Conservation (phyloP, 306 rosid genomes). For the Crataegus laevigata region DNA sequence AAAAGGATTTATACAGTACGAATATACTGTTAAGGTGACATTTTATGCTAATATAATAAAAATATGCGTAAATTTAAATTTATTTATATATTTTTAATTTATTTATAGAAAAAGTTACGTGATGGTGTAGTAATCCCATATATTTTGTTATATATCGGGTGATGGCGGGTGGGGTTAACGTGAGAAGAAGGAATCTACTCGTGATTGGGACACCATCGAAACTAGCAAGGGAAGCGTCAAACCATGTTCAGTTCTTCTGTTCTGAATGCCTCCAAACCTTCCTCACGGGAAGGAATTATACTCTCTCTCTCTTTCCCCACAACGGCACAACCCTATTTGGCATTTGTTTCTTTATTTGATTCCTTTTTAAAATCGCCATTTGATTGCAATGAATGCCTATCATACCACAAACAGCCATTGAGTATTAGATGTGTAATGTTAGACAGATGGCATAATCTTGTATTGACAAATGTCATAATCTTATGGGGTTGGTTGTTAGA, state of each 20-base stretch:
- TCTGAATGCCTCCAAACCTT: constrained; percentile 50
- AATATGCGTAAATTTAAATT: too few relatives aligned
- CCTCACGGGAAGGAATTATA: neutral
- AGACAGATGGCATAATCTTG: too few relatives aligned
- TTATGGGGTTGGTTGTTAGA: too few relatives aligned
- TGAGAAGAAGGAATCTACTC: constrained; percentile 37
- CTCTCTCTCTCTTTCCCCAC: constrained; percentile 18
- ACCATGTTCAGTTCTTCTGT: constrained; percentile 26
- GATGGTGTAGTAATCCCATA: neutral
- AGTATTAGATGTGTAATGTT: too few relatives aligned
- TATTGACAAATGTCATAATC: too few relatives aligned
- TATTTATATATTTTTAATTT: too few relatives aligned
- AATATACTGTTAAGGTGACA: too few relatives aligned
- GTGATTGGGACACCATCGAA: constrained; percentile 24
- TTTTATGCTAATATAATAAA: too few relatives aligned
- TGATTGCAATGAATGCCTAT: neutral
- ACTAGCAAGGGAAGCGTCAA: constrained; percentile 29
- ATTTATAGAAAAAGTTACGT: too few relatives aligned
- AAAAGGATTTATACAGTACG: neutral
- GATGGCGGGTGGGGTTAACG: constrained; percentile 16
- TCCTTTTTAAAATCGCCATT: neutral
- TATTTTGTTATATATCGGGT: neutral
- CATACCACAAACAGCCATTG: neutral
- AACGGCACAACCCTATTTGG: neutral
- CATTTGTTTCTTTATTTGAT: neutral